These are phyloP conservation scores for Teunomyces lycoperdinae DNA, from an alignment of 805 yeast species.

Conservation along the genomic window DNA sequence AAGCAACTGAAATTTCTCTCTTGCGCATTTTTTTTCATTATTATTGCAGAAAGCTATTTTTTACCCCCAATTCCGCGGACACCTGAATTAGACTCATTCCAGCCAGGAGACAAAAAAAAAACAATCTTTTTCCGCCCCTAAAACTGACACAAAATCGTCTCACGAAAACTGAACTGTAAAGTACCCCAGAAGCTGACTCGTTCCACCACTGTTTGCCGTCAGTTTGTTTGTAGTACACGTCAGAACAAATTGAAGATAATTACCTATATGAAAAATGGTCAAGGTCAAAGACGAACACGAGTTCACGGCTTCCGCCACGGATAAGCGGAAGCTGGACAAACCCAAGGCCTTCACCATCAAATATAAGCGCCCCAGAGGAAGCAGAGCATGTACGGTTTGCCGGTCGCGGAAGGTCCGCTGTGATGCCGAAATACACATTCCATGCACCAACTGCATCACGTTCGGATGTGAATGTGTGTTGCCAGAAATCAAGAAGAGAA, in stretches of 20 bases:
- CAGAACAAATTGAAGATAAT: background rate
- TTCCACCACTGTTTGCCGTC: background rate
- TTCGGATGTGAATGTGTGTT: constrained; percentile 70
- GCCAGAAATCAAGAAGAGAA: constrained; percentile 56
- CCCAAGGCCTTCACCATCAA: constrained; percentile 46
- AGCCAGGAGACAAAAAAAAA: background rate
- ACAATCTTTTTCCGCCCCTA: background rate
- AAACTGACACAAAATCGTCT: background rate
- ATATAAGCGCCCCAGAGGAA: constrained; percentile 57
- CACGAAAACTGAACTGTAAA: background rate
- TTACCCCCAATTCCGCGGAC: background rate
- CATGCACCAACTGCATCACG: constrained; percentile 64
- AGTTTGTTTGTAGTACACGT: background rate
- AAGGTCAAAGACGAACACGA: constrained; percentile 13
- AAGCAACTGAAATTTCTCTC: background rate
- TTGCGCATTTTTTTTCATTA: background rate
- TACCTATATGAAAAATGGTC: constrained; percentile 9
- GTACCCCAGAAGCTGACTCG: background rate
- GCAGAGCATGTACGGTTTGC: constrained; percentile 76
- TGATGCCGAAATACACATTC: constrained; percentile 56
- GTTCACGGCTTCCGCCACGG: background rate
- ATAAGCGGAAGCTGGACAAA: constrained; percentile 16
- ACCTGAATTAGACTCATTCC: too few species aligned
- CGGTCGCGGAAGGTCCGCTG: constrained; percentile 79
- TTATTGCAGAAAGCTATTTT: background rate